phyloP scores from a whole-genome alignment of 345 rosid genomes.

The Mangifera indica region DNA sequence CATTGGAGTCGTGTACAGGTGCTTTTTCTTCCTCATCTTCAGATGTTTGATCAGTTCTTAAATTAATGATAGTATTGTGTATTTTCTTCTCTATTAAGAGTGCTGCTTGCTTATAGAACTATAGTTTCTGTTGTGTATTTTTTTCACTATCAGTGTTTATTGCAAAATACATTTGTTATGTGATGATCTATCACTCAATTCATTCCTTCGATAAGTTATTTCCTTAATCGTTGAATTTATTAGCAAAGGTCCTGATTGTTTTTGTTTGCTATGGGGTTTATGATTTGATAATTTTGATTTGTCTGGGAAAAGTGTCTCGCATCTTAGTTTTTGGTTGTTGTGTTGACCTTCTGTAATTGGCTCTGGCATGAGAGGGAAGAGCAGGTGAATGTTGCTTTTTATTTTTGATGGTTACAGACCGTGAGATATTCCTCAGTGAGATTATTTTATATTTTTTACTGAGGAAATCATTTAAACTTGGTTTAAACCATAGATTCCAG shows the following conservation, averaged over 20 bases:
- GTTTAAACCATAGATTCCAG: too few relatives aligned
- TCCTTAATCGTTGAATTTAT: not conserved
- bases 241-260: not conserved
- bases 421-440: not conserved
- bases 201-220: not conserved
- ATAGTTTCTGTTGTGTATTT: not conserved
- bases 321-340: not conserved
- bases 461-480: not conserved
- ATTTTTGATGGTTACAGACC: not conserved
- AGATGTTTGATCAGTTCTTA: not conserved
- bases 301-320: not conserved
- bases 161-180: not conserved
- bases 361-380: not conserved
- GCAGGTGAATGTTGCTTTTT: not conserved
- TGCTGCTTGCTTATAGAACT: not conserved
- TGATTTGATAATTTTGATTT: conserved; percentile 5
- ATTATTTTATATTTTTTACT: not conserved
- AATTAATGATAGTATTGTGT: not conserved
- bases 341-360: not conserved
- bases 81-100: not conserved
- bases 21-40: conserved; percentile 12
- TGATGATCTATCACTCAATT: not conserved
- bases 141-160: not conserved
- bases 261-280: not conserved
- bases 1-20: conserved; percentile 98